These are phyloP conservation scores for Pseudogymnoascus sp. DNA, from an alignment of 2,329 filamentous ascomycete genomes.

Conservation along the genomic window DNA sequence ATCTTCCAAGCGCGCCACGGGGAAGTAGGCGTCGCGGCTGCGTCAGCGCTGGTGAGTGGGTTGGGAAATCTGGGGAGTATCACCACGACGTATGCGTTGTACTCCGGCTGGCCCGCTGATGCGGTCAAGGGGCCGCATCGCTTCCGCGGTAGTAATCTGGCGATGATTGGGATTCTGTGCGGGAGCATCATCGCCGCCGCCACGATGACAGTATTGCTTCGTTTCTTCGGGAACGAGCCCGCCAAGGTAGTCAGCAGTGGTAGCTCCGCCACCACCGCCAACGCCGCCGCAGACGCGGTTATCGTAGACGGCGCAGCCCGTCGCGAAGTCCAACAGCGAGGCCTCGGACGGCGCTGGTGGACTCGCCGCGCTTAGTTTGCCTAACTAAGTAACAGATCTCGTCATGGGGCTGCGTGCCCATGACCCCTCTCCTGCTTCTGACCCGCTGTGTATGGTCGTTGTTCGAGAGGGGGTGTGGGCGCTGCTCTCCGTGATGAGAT, in stretches of 20 bases:
- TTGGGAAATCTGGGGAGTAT: slow-evolving; percentile 82
- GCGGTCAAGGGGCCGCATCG: slow-evolving; percentile 56
- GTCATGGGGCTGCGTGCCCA: slow-evolving; percentile 14
- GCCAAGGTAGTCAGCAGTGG: slow-evolving; percentile 35
- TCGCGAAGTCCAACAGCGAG: slow-evolving; percentile 48
- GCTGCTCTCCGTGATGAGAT: slow-evolving; percentile 21
- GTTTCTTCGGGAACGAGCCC: slow-evolving; percentile 44
- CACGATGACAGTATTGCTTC: slow-evolving; percentile 59
- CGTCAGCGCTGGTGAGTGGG: slow-evolving; percentile 76
- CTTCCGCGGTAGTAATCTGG: slow-evolving; percentile 75
- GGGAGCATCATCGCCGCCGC: slow-evolving; percentile 67
- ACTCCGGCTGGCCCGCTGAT: slow-evolving; percentile 78
- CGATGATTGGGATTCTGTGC: slow-evolving; percentile 79
- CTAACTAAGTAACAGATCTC: slow-evolving; percentile 20
- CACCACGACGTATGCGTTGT: slow-evolving; percentile 80
- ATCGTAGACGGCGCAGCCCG: slow-evolving; percentile 53
- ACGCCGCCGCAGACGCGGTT: slow-evolving; percentile 18
- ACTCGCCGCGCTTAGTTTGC: slow-evolving; percentile 15
- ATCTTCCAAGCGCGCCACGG: slow-evolving; percentile 85
- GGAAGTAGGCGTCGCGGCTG: slow-evolving; percentile 82
- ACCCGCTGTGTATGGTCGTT: not conserved
- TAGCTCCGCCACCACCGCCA: slow-evolving; percentile 24
- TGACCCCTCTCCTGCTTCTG: not conserved
- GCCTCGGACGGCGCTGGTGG: slow-evolving; percentile 38
- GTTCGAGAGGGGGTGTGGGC: not conserved